These are phyloP conservation scores for Pythium apleroticum DNA, from an alignment of 352 stramenopile genomes.

Conservation along the genomic window DNA sequence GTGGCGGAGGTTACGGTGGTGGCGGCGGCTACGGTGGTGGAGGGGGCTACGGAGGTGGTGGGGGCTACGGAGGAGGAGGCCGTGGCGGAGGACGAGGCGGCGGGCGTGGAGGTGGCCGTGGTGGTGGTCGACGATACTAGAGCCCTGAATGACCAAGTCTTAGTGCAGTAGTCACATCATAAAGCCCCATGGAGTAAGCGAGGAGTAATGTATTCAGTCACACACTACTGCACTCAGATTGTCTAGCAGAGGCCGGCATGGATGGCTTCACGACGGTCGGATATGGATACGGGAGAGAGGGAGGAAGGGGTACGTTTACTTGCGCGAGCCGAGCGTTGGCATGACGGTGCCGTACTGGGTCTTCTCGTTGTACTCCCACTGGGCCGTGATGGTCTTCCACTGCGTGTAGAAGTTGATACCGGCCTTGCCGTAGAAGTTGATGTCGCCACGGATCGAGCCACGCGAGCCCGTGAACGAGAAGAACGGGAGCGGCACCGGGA, in stretches of 20 bases:
- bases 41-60: conserved; percentile 26
- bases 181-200: neutral
- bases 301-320: conserved; percentile 28
- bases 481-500: conserved; percentile 96
- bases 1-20: conserved; percentile 26
- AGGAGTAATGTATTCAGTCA: neutral
- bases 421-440: conserved; percentile 97
- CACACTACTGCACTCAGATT: neutral
- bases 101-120: conserved; percentile 16
- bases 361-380: conserved; percentile 93
- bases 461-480: conserved; percentile 98
- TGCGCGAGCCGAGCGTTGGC: conserved; percentile 81
- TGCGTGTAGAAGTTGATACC: conserved; percentile 98
- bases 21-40: conserved; percentile 24
- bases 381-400: conserved; percentile 96
- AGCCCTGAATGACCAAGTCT: neutral
- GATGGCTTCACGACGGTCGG: neutral
- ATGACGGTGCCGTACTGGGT: conserved; percentile 91
- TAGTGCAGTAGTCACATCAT: neutral
- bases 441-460: conserved; percentile 92
- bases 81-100: conserved; percentile 36
- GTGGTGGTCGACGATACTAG: neutral
- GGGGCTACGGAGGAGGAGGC: conserved; percentile 32
- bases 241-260: neutral
- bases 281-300: neutral